These are phyloP conservation scores for Diplodia intermedia DNA, from an alignment of 2,329 filamentous ascomycete genomes.

Conservation along the genomic window DNA sequence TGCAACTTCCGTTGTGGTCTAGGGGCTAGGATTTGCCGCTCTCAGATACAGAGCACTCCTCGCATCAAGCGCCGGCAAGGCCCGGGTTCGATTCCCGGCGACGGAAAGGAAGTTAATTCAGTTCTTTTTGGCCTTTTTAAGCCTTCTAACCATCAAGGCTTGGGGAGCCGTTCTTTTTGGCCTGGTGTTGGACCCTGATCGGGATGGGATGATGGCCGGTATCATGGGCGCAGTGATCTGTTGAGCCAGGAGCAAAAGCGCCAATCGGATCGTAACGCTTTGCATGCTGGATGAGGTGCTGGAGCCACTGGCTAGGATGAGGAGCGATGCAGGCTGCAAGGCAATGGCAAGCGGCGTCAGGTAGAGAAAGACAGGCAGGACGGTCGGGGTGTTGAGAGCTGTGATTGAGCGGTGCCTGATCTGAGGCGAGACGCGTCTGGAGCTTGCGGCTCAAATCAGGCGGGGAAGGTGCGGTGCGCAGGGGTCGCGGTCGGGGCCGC, in stretches of 20 bases:
- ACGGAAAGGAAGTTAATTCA: slow-evolving; percentile 13
- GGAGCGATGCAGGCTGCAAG: neutral
- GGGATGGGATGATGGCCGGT: neutral
- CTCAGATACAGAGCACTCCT: slow-evolving; percentile 18
- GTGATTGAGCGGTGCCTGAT: slow-evolving; percentile 26
- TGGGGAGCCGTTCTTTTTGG: too few relatives aligned
- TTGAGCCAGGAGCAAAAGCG: neutral
- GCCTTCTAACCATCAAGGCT: too few relatives aligned
- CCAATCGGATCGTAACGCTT: neutral
- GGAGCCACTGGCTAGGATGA: neutral
- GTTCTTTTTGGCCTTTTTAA: neutral
- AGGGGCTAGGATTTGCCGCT: slow-evolving; percentile 31
- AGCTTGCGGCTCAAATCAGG: slow-evolving; percentile 12
- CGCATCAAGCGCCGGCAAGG: slow-evolving; percentile 29
- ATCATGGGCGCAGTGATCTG: neutral
- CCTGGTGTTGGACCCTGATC: too few relatives aligned
- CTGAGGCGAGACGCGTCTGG: slow-evolving; percentile 19
- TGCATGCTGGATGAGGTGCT: neutral
- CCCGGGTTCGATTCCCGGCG: slow-evolving; percentile 31
- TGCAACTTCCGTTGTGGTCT: slow-evolving; percentile 29
- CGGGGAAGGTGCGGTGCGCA: slow-evolving; percentile 4
- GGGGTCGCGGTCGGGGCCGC: slow-evolving; percentile 12
- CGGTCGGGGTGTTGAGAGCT: neutral
- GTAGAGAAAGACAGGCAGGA: neutral
- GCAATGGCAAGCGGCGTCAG: neutral